Percentiles rank a stretch among this genome's conserved stretches.
Conservation (phyloP, 768 basidiomycete genomes). For the Lepiota brunneoincarnata region DNA sequence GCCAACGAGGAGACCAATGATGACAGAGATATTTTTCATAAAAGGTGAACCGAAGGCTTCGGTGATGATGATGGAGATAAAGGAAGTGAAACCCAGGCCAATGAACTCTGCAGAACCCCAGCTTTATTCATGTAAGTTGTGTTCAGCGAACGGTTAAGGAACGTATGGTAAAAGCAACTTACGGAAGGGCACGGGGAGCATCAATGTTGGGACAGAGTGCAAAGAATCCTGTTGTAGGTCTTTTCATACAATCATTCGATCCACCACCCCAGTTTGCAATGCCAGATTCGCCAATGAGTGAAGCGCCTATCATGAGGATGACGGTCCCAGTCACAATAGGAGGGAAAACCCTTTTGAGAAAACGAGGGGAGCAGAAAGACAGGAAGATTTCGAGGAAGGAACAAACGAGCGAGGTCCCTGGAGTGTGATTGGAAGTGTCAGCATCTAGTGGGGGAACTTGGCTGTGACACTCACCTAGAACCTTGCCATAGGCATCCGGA, state of each 20-base stretch:
- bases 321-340: conserved; percentile 83
- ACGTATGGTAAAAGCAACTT: conserved; percentile 20
- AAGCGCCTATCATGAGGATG: conserved; percentile 77
- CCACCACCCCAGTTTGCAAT: conserved; percentile 85
- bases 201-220: conserved; percentile 67
- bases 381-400: conserved; percentile 79
- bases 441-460: background rate
- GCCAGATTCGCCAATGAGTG: conserved; percentile 72
- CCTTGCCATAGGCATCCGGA: conserved; percentile 78
- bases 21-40: conserved; percentile 76
- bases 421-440: background rate
- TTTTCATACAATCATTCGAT: conserved; percentile 61
- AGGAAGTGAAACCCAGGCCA: conserved; percentile 84
- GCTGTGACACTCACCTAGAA: conserved; percentile 49
- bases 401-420: conserved; percentile 75
- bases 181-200: conserved; percentile 69
- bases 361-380: conserved; percentile 67
- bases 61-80: conserved; percentile 70
- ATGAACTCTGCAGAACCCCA: conserved; percentile 87
- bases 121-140: conserved; percentile 22
- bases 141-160: background rate
- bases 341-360: conserved; percentile 68
- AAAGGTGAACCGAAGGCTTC: conserved; percentile 87
- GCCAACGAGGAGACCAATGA: conserved; percentile 72
- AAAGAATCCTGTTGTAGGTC: conserved; percentile 68